phyloP scores from a whole-genome alignment of 2,329 filamentous ascomycete genomes.

The Geosmithia putterillii region DNA sequence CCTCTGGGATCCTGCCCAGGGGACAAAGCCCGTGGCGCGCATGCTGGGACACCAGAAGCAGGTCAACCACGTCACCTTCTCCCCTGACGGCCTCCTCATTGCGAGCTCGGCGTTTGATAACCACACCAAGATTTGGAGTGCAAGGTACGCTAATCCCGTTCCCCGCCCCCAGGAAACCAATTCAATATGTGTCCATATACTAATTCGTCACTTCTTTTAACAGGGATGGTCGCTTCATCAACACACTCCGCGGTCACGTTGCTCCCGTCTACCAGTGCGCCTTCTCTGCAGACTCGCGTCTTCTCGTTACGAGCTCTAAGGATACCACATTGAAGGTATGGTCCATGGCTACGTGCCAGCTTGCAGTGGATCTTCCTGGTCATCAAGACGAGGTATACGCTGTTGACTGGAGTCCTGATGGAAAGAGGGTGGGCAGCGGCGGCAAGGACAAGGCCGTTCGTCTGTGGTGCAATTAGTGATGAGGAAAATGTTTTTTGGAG shows the following conservation, averaged over 20 bases:
- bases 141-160: slow-evolving; percentile 48
- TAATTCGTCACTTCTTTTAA: background rate
- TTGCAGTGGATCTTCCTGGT: slow-evolving; percentile 70
- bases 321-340: slow-evolving; percentile 93
- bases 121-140: slow-evolving; percentile 85
- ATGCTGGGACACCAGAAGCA: slow-evolving; percentile 93
- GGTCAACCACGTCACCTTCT: slow-evolving; percentile 92
- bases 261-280: slow-evolving; percentile 85
- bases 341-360: slow-evolving; percentile 76
- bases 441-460: slow-evolving; percentile 79
- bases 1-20: slow-evolving; percentile 73
- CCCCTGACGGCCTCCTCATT: slow-evolving; percentile 76
- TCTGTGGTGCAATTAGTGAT: slow-evolving; percentile 47
- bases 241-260: slow-evolving; percentile 77
- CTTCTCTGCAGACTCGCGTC: slow-evolving; percentile 84
- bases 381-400: slow-evolving; percentile 91
- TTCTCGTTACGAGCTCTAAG: slow-evolving; percentile 78
- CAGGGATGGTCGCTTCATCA: slow-evolving; percentile 64
- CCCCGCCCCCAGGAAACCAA: too few relatives aligned
- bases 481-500: background rate
- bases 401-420: slow-evolving; percentile 90
- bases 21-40: slow-evolving; percentile 74
- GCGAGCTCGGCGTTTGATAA: slow-evolving; percentile 91
- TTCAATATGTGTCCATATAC: too few relatives aligned
- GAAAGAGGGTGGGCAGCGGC: slow-evolving; percentile 76